Percentiles rank a stretch among this genome's conserved stretches.
Evolutionary conservation across 805 yeast species (phyloP).

Genomic region (Ogataea salicorniae): DNA sequence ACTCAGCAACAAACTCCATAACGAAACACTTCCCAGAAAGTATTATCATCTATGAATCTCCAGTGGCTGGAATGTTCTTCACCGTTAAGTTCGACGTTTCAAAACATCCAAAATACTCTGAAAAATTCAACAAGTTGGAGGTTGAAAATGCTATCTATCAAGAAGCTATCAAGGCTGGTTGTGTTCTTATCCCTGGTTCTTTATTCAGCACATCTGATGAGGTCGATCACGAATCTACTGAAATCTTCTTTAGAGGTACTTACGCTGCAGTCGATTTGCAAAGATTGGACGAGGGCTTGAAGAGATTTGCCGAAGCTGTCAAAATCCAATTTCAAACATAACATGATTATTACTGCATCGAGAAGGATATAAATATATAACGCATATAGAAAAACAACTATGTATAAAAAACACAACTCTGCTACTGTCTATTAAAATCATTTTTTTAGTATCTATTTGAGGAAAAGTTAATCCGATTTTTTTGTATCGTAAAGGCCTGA

Average conservation of each 20-base stretch:
- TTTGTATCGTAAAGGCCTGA: too few relatives aligned
- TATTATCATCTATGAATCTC: constrained; percentile 43
- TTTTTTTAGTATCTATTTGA: too few relatives aligned
- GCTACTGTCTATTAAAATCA: too few relatives aligned
- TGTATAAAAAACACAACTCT: too few relatives aligned
- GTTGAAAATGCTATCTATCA: constrained; percentile 64
- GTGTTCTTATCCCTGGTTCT: constrained; percentile 75
- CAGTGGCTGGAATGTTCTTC: constrained; percentile 86
- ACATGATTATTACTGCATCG: too few relatives aligned
- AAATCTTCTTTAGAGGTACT: constrained; percentile 78
- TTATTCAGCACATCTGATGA: constrained; percentile 56
- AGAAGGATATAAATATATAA: too few relatives aligned
- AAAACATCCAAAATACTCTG: constrained; percentile 68
- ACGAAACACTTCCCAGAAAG: constrained; percentile 49
- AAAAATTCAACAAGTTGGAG: constrained; percentile 45
- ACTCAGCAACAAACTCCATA: constrained; percentile 75
- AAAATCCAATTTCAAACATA: too few relatives aligned
- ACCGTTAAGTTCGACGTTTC: constrained; percentile 69
- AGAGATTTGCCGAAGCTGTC: constrained; percentile 62
- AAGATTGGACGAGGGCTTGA: constrained; percentile 52
- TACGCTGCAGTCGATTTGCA: constrained; percentile 80
- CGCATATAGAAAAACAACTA: too few relatives aligned
- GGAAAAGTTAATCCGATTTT: too few relatives aligned
- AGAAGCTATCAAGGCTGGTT: constrained; percentile 51
- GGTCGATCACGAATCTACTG: constrained; percentile 26